Evolutionary conservation across 495 filamentous ascomycete species (phyloP).

Genomic region (Podospora didyma): DNA sequence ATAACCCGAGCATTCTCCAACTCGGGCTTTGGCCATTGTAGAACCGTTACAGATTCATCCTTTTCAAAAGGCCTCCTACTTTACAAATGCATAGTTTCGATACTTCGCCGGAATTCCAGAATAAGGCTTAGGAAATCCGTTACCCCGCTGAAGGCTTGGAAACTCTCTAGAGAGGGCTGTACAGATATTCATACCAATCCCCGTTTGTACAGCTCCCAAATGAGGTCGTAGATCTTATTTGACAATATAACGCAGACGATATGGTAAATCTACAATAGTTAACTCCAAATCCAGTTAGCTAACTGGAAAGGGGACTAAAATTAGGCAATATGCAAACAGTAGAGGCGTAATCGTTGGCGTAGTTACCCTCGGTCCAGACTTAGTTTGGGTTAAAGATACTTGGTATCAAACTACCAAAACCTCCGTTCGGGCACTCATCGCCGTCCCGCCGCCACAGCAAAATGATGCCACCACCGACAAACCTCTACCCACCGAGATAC

Average conservation of each 20-base stretch:
- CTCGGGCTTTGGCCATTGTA: background rate
- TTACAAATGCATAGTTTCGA: slow-evolving; percentile 1
- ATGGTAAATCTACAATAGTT: background rate
- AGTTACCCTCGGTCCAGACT: slow-evolving; percentile 1
- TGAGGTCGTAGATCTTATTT: slow-evolving; percentile 1
- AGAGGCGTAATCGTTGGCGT: background rate
- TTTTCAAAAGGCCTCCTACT: slow-evolving; percentile 1
- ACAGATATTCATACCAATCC: slow-evolving; percentile 1
- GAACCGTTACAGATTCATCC: too few species aligned
- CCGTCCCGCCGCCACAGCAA: background rate
- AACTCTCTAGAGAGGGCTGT: background rate
- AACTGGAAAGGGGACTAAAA: slow-evolving; percentile 2
- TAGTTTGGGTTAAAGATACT: slow-evolving; percentile 2
- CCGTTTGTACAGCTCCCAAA: slow-evolving; percentile 1
- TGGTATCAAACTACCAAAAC: background rate
- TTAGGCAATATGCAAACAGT: background rate
- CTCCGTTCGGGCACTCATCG: slow-evolving; percentile 2
- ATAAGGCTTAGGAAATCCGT: background rate
- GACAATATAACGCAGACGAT: slow-evolving; percentile 3
- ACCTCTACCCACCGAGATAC: background rate
- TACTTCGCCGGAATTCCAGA: slow-evolving; percentile 3
- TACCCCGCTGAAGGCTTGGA: background rate
- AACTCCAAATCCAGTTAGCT: background rate
- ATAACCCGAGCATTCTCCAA: too few species aligned
- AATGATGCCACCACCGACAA: background rate